A percentile compares a stretch with the other conserved stretches of the same genome.
Evolutionary conservation across 148 eudicot genomes (phyloP).

Genomic region (Cornus kousa): DNA sequence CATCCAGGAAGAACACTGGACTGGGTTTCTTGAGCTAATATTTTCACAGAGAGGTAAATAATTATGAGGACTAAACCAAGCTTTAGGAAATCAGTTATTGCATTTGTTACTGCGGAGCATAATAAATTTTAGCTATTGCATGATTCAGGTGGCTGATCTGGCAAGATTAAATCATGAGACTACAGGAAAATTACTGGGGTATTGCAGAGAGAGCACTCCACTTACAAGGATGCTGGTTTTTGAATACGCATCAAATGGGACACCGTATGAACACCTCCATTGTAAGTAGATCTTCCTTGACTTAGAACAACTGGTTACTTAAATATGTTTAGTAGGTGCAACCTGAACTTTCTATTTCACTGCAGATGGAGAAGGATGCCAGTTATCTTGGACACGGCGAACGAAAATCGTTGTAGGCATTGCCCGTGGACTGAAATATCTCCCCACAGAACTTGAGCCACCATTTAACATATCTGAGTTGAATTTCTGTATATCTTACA

Average conservation of each 20-base stretch:
- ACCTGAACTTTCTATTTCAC: conserved; percentile 20
- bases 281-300: conserved; percentile 49
- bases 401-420: conserved; percentile 87
- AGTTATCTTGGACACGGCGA: conserved; percentile 85
- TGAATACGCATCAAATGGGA: conserved; percentile 90
- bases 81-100: too few species aligned
- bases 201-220: conserved; percentile 76
- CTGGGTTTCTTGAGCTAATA: conserved; percentile 87
- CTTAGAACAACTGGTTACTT: neutral
- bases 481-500: conserved; percentile 82
- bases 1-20: conserved; percentile 93
- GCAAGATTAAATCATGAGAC: conserved; percentile 87
- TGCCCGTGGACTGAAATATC: conserved; percentile 79
- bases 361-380: conserved; percentile 87
- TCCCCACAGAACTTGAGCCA: conserved; percentile 87
- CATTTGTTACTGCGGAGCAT: neutral
- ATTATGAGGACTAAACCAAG: neutral
- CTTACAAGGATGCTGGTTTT: conserved; percentile 91
- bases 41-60: conserved; percentile 82
- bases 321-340: conserved; percentile 18
- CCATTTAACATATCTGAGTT: conserved; percentile 83
- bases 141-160: conserved; percentile 76
- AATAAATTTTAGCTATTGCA: neutral
- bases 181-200: conserved; percentile 76
- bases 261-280: conserved; percentile 84